phyloP scores from a whole-genome alignment of 2,329 filamentous ascomycete genomes.

The Seiridium cupressi region DNA sequence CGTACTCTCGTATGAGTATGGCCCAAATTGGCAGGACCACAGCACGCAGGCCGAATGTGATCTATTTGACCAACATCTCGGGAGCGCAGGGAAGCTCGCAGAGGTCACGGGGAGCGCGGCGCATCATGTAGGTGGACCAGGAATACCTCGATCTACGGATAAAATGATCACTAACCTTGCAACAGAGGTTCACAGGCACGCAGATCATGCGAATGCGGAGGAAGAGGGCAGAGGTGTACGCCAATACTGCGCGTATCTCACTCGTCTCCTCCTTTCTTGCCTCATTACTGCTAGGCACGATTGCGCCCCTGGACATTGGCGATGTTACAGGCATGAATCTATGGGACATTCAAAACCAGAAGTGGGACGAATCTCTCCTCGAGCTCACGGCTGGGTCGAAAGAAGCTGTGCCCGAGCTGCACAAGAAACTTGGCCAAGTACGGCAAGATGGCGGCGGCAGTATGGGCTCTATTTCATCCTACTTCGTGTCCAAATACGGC shows the following conservation, averaged over 20 bases:
- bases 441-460: slow-evolving; percentile 76
- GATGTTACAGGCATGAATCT: slow-evolving; percentile 97
- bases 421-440: slow-evolving; percentile 76
- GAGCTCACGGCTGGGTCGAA: slow-evolving; percentile 66
- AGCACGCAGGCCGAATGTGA: slow-evolving; percentile 93
- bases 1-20: slow-evolving; percentile 80
- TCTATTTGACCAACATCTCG: slow-evolving; percentile 74
- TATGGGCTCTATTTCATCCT: slow-evolving; percentile 72
- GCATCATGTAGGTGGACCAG: slow-evolving; percentile 71
- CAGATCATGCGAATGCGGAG: slow-evolving; percentile 88
- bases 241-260: slow-evolving; percentile 78
- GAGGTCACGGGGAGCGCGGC: slow-evolving; percentile 85
- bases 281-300: slow-evolving; percentile 78
- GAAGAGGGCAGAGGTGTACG: slow-evolving; percentile 79
- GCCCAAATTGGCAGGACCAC: slow-evolving; percentile 97
- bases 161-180: neutral
- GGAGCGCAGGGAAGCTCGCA: slow-evolving; percentile 67
- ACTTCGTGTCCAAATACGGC: slow-evolving; percentile 77
- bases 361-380: slow-evolving; percentile 75
- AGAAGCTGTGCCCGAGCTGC: slow-evolving; percentile 62
- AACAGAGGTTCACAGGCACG: slow-evolving; percentile 88
- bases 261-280: slow-evolving; percentile 95
- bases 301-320: slow-evolving; percentile 89
- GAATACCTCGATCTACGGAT: too few species aligned
- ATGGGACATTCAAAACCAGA: slow-evolving; percentile 78